Conservation (phyloP, 1,139 yeast genomes). For the Lodderomyces jiufengensis region DNA sequence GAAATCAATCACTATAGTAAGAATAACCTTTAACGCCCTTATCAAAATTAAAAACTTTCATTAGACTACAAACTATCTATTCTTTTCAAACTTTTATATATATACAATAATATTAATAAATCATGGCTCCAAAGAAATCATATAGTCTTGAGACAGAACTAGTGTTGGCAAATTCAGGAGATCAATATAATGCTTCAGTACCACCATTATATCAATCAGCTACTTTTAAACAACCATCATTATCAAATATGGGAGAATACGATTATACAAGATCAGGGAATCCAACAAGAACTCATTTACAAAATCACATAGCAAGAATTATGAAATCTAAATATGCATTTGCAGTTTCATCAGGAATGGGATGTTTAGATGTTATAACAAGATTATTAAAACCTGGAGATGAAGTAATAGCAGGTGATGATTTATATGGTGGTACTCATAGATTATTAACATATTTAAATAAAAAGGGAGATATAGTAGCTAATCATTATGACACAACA, state of each 20-base stretch:
- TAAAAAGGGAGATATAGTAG: slow-evolving; percentile 63
- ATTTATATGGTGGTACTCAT: slow-evolving; percentile 89
- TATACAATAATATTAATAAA: background rate
- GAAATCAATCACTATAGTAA: no score
- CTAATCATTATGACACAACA: slow-evolving; percentile 81
- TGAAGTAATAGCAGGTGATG: slow-evolving; percentile 89
- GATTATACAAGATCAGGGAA: slow-evolving; percentile 95
- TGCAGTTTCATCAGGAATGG: slow-evolving; percentile 91
- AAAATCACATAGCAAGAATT: slow-evolving; percentile 70
- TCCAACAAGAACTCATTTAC: slow-evolving; percentile 82
- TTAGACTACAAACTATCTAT: no score
- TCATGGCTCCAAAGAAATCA: slow-evolving; percentile 27
- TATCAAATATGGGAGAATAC: slow-evolving; percentile 76
- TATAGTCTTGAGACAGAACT: slow-evolving; percentile 68
- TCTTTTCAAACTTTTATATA: no score
- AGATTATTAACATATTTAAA: slow-evolving; percentile 73
- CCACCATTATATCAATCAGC: slow-evolving; percentile 93
- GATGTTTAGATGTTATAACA: slow-evolving; percentile 81
- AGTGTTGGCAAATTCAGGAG: slow-evolving; percentile 62
- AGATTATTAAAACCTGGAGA: slow-evolving; percentile 73
- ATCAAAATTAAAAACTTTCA: no score
- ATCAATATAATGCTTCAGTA: slow-evolving; percentile 76
- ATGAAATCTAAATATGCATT: slow-evolving; percentile 71
- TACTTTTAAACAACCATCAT: slow-evolving; percentile 80
- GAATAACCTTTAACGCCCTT: no score